Conservation (phyloP, 163 green algal species). For the Volvox carteri region DNA sequence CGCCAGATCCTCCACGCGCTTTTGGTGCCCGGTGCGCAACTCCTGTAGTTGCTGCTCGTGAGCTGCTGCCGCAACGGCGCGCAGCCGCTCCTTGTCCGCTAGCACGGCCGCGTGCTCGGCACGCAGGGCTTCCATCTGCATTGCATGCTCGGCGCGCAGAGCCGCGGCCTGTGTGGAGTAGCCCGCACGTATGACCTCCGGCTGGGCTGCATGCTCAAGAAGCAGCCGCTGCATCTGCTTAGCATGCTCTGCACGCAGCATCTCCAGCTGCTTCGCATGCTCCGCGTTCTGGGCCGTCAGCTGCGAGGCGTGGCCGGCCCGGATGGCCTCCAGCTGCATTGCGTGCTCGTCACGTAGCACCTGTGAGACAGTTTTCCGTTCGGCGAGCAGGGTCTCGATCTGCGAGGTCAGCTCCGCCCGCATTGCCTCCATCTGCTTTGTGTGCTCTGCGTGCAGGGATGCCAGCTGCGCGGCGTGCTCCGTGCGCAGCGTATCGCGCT, state of each 20-base stretch:
- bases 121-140: neutral
- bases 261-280: constrained; percentile 22
- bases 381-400: neutral
- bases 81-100: constrained; percentile 13
- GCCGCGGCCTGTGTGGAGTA: neutral
- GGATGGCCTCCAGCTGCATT: neutral
- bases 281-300: neutral
- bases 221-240: neutral
- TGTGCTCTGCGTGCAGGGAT: neutral
- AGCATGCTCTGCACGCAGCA: neutral
- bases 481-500: neutral
- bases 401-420: neutral
- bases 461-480: constrained; percentile 13
- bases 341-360: neutral
- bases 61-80: neutral
- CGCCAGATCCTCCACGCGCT: constrained; percentile 7
- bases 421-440: constrained; percentile 6
- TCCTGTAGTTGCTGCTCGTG: constrained; percentile 24
- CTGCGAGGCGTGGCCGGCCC: neutral
- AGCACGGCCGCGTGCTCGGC: constrained; percentile 1
- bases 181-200: neutral
- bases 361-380: neutral
- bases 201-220: neutral
- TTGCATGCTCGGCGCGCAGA: neutral
- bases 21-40: neutral